Evolutionary conservation across 2,329 filamentous ascomycete species (phyloP), one percentile per base, ranked within the genome.

Genomic region (Ceratocystis diversiconidia): DNA sequence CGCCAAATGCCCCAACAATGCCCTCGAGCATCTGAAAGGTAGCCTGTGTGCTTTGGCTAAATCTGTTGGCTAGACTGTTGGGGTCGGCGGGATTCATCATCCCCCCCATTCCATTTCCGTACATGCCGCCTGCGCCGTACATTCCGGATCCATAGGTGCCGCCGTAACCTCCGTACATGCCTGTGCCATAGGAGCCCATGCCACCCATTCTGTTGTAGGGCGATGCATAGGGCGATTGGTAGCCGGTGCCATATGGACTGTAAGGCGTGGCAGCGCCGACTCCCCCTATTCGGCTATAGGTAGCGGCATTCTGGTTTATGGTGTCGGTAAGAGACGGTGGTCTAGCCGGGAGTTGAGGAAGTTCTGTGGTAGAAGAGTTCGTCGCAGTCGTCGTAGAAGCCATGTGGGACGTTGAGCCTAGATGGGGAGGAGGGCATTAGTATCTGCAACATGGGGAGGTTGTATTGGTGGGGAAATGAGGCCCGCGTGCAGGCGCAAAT

Each of bases 11-110:
- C 28, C 90, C 90, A 15, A 99, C 94, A 66, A 99, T 89, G 71
- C 92, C 94, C 78, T 99, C 94, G 63, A 99, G 90, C 82, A 99
- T 90, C 79, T 97, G 94, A 73, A 99, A 99, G 0, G 94, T 99
- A 10, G 92, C 90, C 71, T 94, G 89, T 0, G 95, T 99, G 78
- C 89, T 94, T 75, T 95, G 92, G 73, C 86, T 90, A 79, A 97
- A 96, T 64, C 89, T 88, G 73, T 95, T 89, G n/a, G 92, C 96
- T 74, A 99, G 79, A 76, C 91, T 96, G 75, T 94, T 90, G 32
- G 90, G 89, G 74, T 96, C 90, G 73, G 95, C 95, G 32, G 89
- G 88, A 73, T 89, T 73, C 10, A 41, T 50, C 36, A 50, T 43
- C 69, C 73, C 75, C 36, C 73, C 77, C 69, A 74, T 77, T 55